These are phyloP conservation scores for Termitomyces titanicus DNA, from an alignment of 768 basidiomycete genomes.

Conservation along the genomic window DNA sequence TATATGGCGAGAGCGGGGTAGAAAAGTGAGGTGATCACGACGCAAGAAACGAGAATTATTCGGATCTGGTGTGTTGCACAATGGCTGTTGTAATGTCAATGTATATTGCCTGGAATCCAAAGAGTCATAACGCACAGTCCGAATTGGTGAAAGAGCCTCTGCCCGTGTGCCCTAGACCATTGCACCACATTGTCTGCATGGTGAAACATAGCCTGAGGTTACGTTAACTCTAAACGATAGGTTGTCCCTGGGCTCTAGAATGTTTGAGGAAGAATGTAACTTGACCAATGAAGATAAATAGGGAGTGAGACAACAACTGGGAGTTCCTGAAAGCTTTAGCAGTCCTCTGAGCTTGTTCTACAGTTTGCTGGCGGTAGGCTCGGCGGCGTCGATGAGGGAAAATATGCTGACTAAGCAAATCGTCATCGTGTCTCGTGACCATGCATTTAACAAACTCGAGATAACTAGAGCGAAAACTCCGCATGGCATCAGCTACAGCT, in stretches of 20 bases:
- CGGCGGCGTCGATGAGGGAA: constrained; percentile 3
- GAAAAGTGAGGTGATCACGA: constrained; percentile 86
- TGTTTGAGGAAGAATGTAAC: not conserved
- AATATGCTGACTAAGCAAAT: constrained; percentile 12
- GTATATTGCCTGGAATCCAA: not conserved
- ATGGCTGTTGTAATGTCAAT: constrained; percentile 47
- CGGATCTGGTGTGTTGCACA: constrained; percentile 90
- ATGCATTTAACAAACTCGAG: not conserved
- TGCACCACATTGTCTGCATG: constrained; percentile 25
- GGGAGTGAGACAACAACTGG: not conserved
- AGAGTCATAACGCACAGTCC: constrained; percentile 56
- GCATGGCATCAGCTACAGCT: constrained; percentile 18
- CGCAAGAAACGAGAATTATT: constrained; percentile 80
- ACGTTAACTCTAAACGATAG: not conserved
- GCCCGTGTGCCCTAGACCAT: constrained; percentile 37
- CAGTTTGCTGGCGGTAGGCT: not conserved
- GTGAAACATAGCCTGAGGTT: constrained; percentile 17
- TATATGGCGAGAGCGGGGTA: constrained; percentile 89
- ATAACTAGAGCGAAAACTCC: too few species aligned
- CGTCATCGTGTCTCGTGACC: constrained; percentile 11
- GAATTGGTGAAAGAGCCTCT: constrained; percentile 64
- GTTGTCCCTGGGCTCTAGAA: not conserved
- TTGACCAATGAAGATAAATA: constrained; percentile 8
- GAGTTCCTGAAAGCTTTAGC: not conserved
- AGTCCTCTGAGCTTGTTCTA: not conserved